Evolutionary conservation across 371 early-diverging fungal species (phyloP).

Genomic region (Nosema bombycis): DNA sequence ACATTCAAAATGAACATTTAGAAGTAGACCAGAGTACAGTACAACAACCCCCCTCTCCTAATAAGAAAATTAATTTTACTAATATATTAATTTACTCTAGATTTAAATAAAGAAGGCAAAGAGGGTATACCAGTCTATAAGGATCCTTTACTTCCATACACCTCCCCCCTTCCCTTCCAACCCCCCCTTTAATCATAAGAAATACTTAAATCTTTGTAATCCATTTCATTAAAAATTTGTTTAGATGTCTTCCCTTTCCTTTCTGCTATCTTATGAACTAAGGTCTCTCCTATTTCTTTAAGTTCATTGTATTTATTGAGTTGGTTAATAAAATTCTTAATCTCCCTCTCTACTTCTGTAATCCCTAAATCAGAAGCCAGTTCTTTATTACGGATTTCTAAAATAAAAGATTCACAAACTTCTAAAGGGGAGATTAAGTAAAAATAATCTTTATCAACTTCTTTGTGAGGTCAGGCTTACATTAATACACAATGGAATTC

Average conservation of each 20-base stretch:
- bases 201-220: slow-evolving; percentile 3
- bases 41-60: too few species aligned
- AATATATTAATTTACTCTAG: background rate
- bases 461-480: background rate
- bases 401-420: slow-evolving; percentile 40
- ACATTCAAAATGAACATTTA: too few species aligned
- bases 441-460: slow-evolving; percentile 40
- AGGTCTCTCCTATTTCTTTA: slow-evolving; percentile 60
- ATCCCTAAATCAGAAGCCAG: slow-evolving; percentile 28
- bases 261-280: slow-evolving; percentile 61
- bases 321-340: slow-evolving; percentile 49
- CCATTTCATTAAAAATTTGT: slow-evolving; percentile 54
- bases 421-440: slow-evolving; percentile 20
- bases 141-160: too few species aligned
- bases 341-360: slow-evolving; percentile 45
- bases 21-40: too few species aligned
- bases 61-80: background rate
- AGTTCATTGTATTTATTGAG: slow-evolving; percentile 62
- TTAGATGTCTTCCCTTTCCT: slow-evolving; percentile 45
- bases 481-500: too few species aligned
- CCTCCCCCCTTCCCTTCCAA: too few species aligned
- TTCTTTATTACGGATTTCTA: slow-evolving; percentile 26
- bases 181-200: background rate
- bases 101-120: too few species aligned
- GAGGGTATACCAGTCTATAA: too few species aligned